These are phyloP conservation scores for Tolypocladium tropicale DNA, from an alignment of 2,329 filamentous ascomycete genomes.

Conservation along the genomic window DNA sequence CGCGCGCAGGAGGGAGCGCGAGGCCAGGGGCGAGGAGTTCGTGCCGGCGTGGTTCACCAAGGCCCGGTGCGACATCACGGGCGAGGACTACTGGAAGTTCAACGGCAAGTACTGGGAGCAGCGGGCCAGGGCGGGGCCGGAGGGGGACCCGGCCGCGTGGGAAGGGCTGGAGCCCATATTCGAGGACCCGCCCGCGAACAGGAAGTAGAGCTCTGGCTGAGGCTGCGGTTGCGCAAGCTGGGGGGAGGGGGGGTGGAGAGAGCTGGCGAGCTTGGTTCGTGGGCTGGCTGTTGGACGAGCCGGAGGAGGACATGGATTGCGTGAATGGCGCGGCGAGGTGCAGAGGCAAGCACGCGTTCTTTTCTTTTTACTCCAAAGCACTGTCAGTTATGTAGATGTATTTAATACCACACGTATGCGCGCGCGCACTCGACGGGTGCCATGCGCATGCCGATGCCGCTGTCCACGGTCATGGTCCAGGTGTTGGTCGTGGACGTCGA, in stretches of 20 bases:
- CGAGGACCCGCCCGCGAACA: conserved; percentile 15
- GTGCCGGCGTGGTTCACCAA: conserved; percentile 76
- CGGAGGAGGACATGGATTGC: no score
- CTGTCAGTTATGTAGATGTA: background rate
- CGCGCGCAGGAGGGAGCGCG: conserved; percentile 59
- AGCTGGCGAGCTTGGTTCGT: no score
- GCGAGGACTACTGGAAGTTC: conserved; percentile 84
- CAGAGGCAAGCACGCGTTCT: background rate
- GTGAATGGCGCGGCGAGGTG: background rate
- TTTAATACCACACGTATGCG: background rate
- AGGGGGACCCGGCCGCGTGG: conserved; percentile 52
- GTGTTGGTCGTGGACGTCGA: background rate
- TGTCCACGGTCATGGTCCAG: no score
- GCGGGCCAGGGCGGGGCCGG: conserved; percentile 52
- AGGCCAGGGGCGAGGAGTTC: conserved; percentile 73
- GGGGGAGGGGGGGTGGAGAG: background rate
- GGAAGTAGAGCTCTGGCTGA: background rate
- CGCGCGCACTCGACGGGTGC: background rate
- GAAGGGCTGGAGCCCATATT: conserved; percentile 69
- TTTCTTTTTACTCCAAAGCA: background rate
- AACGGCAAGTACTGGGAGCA: conserved; percentile 81
- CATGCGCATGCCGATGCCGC: no score
- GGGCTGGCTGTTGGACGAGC: no score
- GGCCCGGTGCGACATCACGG: conserved; percentile 63
- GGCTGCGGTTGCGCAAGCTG: background rate